phyloP scores from a whole-genome alignment of 768 basidiomycete species.

The Phlebiopsis flavidoalba region DNA sequence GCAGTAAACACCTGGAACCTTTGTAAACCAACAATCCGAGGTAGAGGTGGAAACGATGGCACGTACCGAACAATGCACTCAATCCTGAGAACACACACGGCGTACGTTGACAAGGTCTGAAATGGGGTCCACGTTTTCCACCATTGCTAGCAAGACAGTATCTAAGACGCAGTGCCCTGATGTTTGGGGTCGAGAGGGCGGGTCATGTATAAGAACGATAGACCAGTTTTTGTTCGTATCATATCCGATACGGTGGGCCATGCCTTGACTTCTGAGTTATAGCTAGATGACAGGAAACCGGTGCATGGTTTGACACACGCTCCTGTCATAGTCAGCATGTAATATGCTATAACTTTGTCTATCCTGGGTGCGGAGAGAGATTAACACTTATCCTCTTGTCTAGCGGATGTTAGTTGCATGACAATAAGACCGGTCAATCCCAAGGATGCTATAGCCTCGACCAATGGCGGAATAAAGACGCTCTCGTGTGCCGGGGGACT shows the following conservation, averaged over 20 bases:
- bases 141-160: neutral
- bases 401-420: too few relatives aligned
- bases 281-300: too few relatives aligned
- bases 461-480: too few relatives aligned
- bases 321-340: too few relatives aligned
- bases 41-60: neutral
- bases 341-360: too few relatives aligned
- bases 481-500: too few relatives aligned
- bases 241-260: neutral
- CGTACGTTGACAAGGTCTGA: conserved; percentile 1
- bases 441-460: too few relatives aligned
- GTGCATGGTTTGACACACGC: too few relatives aligned
- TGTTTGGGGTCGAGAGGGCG: neutral
- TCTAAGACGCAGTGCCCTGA: neutral
- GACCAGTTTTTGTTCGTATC: neutral
- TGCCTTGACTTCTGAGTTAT: neutral
- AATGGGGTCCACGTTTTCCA: neutral
- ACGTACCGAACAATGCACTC: conserved; percentile 10
- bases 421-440: too few relatives aligned
- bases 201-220: neutral
- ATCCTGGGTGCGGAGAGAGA: too few relatives aligned
- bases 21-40: neutral
- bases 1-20: conserved; percentile 16
- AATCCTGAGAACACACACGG: conserved; percentile 1
- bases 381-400: too few relatives aligned